Base-by-base conservation (phyloP, 495 filamentous ascomycete genomes). In the Pseudomonodictys pantanalensis region DNA sequence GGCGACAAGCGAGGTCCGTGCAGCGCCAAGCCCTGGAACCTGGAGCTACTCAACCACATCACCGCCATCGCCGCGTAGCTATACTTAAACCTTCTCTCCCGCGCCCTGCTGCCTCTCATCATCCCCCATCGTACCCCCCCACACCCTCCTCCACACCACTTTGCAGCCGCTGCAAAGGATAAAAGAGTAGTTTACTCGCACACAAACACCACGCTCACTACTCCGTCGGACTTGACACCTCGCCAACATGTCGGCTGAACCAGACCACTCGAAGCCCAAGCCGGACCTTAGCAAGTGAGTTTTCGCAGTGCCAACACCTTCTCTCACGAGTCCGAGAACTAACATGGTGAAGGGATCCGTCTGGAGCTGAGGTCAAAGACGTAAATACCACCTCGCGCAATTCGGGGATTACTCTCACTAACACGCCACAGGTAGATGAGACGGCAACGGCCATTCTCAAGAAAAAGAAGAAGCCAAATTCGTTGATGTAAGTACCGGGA, bases 381-480 rank as follows among this genome's bases (percentile, higher is more conserved):
- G 90, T 92, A 79, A 73, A 82, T 56, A 59, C 48, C 52, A 65
- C 46, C 58, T 44, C n/a, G 61, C 50, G 43, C 49, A 2, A 38
- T 12, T 57, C 57, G 9, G 60, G 49, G 22, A 56, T 41, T 35
- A 44, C 32, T 18, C 56, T 58, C 46, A 63, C 64, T 67, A 42
- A 69, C 50, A 32, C 50, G 4, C 30, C 64, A 35, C 70, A 95
- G 90, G 86, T 86, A 61, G 87, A 96, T 69, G 92, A 96, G 67
- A 92, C 88, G 42, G 82, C 93, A n/a, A 97, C 95, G 17, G 93
- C 93, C 65, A 98, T 98, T 62, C 83, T 98, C 65, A 97, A 96
- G 80, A 97, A 96, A 83, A 98, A 98, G 85, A 98, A 98, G 91
- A 98, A 98, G 91, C 91, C 91, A 58, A 98, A 98, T 78, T 91